Percentiles rank a stretch among this genome's conserved stretches.
Evolutionary conservation across 139 green algal species (phyloP).

Genomic region (Coccomyxa sp.): DNA sequence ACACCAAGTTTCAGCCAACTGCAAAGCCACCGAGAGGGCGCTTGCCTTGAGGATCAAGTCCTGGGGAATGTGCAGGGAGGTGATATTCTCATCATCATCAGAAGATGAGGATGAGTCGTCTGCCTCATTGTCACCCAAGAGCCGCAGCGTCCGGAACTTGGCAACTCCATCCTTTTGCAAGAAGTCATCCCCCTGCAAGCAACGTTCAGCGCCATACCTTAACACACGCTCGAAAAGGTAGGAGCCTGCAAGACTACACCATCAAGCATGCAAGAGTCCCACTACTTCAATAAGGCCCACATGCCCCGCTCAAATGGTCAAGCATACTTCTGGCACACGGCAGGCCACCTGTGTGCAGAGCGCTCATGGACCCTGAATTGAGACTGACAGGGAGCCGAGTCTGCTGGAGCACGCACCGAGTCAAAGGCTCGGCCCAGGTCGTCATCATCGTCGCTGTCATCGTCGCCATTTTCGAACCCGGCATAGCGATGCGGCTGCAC

Average conservation of each 20-base stretch:
- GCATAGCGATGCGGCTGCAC: background rate
- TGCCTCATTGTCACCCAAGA: background rate
- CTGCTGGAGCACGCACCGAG: background rate
- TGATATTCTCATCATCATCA: background rate
- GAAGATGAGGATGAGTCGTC: background rate
- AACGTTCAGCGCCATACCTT: too few species aligned
- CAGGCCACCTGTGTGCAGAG: too few species aligned
- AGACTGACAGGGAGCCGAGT: too few species aligned
- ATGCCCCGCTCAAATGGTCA: too few species aligned
- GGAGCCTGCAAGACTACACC: too few species aligned
- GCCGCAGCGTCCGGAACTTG: background rate
- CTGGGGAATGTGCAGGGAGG: background rate
- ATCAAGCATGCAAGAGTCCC: too few species aligned
- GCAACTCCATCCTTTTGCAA: background rate
- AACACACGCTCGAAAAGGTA: too few species aligned
- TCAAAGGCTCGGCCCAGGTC: background rate
- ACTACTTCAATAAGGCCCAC: too few species aligned
- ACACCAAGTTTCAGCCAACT: too few species aligned
- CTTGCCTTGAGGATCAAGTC: background rate
- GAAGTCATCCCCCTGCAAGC: background rate
- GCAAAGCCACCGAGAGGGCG: too few species aligned
- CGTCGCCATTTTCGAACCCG: background rate
- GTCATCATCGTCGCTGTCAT: background rate
- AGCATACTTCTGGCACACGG: too few species aligned
- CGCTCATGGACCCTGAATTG: too few species aligned